A percentile compares a stretch with the other conserved stretches of the same genome.
phyloP scores from a whole-genome alignment of 2,329 filamentous ascomycete species.

The Colletotrichum filicis region DNA sequence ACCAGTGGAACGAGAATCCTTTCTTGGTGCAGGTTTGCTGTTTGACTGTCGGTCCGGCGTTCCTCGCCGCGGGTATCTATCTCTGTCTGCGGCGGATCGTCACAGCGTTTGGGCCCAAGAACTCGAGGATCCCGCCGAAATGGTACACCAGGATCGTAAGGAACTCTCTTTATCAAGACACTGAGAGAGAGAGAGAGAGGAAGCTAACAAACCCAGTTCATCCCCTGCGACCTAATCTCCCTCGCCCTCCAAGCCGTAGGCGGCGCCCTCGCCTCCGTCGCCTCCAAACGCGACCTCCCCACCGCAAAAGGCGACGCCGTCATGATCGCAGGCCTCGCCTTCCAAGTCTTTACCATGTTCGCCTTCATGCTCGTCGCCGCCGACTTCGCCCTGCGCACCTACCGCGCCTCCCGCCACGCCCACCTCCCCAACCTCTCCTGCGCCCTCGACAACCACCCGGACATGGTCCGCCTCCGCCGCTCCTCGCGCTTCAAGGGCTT shows the following conservation, averaged over 20 bases:
- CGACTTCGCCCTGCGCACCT: slow-evolving; percentile 61
- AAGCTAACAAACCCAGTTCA: slow-evolving; percentile 56
- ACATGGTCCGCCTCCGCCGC: slow-evolving; percentile 49
- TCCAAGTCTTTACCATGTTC: slow-evolving; percentile 68
- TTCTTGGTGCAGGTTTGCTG: slow-evolving; percentile 70
- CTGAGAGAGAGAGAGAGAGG: too few species aligned
- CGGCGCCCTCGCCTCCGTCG: slow-evolving; percentile 63
- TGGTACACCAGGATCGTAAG: slow-evolving; percentile 61
- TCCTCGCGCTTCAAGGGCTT: slow-evolving; percentile 63
- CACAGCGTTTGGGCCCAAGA: slow-evolving; percentile 57
- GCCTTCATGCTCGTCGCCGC: slow-evolving; percentile 62
- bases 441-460: slow-evolving; percentile 49
- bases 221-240: slow-evolving; percentile 71
- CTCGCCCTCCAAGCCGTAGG: slow-evolving; percentile 70
- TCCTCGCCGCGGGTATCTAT: slow-evolving; percentile 73
- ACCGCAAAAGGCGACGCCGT: slow-evolving; percentile 64
- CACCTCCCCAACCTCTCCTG: slow-evolving; percentile 41
- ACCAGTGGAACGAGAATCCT: slow-evolving; percentile 60
- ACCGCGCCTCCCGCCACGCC: slow-evolving; percentile 39
- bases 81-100: slow-evolving; percentile 66
- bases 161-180: not conserved
- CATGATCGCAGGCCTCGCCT: slow-evolving; percentile 72
- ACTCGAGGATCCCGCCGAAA: slow-evolving; percentile 58
- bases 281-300: slow-evolving; percentile 48
- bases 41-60: slow-evolving; percentile 73